Conservation (phyloP, 2,329 filamentous ascomycete species). For the Aspergillus versicolor region DNA sequence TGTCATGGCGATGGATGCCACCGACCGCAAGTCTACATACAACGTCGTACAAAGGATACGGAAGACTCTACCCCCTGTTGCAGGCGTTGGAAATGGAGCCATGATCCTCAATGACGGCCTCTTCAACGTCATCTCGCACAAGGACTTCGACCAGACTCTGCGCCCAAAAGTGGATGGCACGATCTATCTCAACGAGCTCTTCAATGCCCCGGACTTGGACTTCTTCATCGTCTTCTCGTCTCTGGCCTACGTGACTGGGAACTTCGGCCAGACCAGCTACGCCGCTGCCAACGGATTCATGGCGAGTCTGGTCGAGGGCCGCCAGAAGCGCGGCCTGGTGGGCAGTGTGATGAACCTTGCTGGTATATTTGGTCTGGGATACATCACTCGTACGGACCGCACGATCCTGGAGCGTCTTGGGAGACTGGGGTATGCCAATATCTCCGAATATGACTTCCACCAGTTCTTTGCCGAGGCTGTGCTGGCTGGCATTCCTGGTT, state of each 20-base stretch:
- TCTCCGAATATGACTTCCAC: constrained; percentile 6
- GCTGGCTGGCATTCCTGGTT: background rate
- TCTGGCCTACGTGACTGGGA: background rate
- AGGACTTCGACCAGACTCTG: background rate
- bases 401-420: background rate
- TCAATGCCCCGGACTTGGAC: background rate
- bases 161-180: constrained; percentile 9
- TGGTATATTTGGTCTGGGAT: constrained; percentile 4
- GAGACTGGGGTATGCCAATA: background rate
- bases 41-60: background rate
- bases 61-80: constrained; percentile 8
- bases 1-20: constrained; percentile 5
- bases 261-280: constrained; percentile 11
- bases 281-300: constrained; percentile 9
- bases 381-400: background rate
- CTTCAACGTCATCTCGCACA: constrained; percentile 5
- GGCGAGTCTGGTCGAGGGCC: background rate
- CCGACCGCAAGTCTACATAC: background rate
- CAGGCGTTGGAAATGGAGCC: constrained; percentile 13
- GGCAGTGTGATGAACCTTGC: constrained; percentile 7
- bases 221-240: constrained; percentile 17
- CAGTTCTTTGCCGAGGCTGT: constrained; percentile 12
- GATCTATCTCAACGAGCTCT: constrained; percentile 9
- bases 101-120: constrained; percentile 15
- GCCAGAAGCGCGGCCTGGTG: constrained; percentile 1